phyloP scores from a whole-genome alignment of 257 asterid species.

The Salvia miltiorrhiza region DNA sequence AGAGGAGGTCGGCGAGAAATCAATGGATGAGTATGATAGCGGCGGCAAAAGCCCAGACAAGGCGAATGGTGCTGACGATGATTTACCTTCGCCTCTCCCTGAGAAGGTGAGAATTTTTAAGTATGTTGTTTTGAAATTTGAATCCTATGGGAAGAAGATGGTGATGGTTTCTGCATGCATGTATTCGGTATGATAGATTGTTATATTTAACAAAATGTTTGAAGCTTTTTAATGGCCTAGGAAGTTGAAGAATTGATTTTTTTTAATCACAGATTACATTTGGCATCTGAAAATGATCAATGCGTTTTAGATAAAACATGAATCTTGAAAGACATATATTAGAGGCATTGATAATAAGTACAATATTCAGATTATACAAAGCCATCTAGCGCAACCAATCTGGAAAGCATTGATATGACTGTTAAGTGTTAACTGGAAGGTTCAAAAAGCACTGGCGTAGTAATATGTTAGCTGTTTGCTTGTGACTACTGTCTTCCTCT shows the following conservation, averaged over 20 bases:
- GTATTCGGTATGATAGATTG: slow-evolving; percentile 11
- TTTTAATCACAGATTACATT: background rate
- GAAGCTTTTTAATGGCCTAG: slow-evolving; percentile 17
- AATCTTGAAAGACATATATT: background rate
- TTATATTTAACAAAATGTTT: slow-evolving; percentile 7
- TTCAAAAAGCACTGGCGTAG: background rate
- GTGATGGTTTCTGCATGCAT: slow-evolving; percentile 10
- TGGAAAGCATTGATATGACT: background rate
- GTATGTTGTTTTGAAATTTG: no score
- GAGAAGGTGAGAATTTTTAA: slow-evolving; percentile 49
- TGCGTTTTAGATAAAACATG: background rate
- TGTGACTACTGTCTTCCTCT: background rate
- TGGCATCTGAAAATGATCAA: background rate
- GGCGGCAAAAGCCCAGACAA: slow-evolving; percentile 52
- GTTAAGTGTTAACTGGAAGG: background rate
- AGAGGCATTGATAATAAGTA: background rate
- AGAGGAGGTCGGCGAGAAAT: slow-evolving; percentile 44
- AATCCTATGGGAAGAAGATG: background rate
- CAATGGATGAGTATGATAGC: slow-evolving; percentile 51
- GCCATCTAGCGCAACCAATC: background rate
- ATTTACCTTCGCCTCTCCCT: slow-evolving; percentile 53
- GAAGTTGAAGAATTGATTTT: slow-evolving; percentile 5
- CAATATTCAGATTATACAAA: background rate
- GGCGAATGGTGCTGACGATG: slow-evolving; percentile 62
- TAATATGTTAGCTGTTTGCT: background rate